Conservation (phyloP, 2,329 filamentous ascomycete genomes). For the Fusarium zealandicum region DNA sequence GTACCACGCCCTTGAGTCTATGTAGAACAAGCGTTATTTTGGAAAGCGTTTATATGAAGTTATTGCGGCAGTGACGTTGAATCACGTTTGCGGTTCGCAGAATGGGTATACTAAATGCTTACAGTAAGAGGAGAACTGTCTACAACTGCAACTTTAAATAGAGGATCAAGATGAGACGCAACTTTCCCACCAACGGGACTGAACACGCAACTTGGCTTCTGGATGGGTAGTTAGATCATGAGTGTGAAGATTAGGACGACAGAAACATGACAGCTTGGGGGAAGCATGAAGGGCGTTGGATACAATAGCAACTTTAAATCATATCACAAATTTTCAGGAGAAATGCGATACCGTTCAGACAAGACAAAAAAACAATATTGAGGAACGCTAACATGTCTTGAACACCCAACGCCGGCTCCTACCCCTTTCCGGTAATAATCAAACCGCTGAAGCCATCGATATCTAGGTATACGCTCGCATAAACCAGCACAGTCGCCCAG, state of each 20-base stretch:
- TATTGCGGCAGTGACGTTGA: neutral
- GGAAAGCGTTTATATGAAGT: neutral
- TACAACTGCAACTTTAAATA: no score
- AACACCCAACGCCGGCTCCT: constrained; percentile 17
- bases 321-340: no score
- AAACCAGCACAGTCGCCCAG: neutral
- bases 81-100: neutral
- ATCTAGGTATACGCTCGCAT: constrained; percentile 7
- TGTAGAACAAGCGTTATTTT: neutral
- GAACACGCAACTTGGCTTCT: no score
- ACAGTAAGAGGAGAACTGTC: neutral
- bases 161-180: no score
- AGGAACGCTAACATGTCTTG: constrained; percentile 18
- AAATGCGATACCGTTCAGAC: no score
- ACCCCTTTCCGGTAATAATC: neutral
- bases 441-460: constrained; percentile 3
- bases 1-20: constrained; percentile 21
- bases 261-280: no score
- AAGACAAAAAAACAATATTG: neutral
- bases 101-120: neutral
- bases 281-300: no score
- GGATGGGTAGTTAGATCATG: no score
- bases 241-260: no score
- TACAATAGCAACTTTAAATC: no score
- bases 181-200: no score